Percentiles rank a stretch among this genome's conserved stretches.
These are phyloP conservation scores for Termitomyces sp. DNA, from an alignment of 768 basidiomycete species.

Conservation along the genomic window DNA sequence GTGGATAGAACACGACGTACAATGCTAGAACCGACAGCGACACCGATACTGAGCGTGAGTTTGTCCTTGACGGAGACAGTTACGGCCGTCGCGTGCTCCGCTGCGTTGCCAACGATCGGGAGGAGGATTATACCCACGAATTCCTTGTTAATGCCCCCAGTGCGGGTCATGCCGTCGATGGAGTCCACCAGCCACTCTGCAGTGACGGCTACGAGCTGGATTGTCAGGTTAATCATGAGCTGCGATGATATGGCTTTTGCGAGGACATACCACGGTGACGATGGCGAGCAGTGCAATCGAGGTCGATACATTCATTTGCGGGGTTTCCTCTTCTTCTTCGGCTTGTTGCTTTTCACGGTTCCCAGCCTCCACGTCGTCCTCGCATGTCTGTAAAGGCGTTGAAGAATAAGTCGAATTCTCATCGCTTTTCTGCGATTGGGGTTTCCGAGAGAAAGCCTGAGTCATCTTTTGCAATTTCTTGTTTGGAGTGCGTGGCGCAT, in stretches of 20 bases:
- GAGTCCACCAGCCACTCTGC: constrained; percentile 77
- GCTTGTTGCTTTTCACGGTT: not conserved
- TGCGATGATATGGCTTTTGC: not conserved
- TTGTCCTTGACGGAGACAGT: constrained; percentile 91
- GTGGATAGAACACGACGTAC: constrained; percentile 33
- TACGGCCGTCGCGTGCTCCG: constrained; percentile 91
- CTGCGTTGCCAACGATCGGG: constrained; percentile 90
- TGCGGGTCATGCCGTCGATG: constrained; percentile 65
- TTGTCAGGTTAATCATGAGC: constrained; percentile 25
- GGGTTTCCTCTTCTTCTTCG: constrained; percentile 39
- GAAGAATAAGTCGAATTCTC: not conserved
- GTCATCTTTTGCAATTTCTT: not conserved
- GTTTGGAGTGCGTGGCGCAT: constrained; percentile 14
- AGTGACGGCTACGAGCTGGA: constrained; percentile 55
- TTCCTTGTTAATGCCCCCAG: constrained; percentile 58
- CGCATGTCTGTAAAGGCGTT: not conserved
- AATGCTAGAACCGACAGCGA: constrained; percentile 84
- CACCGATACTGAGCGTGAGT: constrained; percentile 79
- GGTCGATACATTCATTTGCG: constrained; percentile 49
- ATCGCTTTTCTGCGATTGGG: constrained; percentile 19
- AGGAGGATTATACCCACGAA: constrained; percentile 84
- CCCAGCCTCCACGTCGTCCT: constrained; percentile 5
- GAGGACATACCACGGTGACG: constrained; percentile 57
- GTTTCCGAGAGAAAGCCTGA: not conserved
- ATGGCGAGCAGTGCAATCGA: constrained; percentile 48